Base-by-base conservation (phyloP, 1,139 yeast genomes). In the Hyphopichia buzzinii region DNA sequence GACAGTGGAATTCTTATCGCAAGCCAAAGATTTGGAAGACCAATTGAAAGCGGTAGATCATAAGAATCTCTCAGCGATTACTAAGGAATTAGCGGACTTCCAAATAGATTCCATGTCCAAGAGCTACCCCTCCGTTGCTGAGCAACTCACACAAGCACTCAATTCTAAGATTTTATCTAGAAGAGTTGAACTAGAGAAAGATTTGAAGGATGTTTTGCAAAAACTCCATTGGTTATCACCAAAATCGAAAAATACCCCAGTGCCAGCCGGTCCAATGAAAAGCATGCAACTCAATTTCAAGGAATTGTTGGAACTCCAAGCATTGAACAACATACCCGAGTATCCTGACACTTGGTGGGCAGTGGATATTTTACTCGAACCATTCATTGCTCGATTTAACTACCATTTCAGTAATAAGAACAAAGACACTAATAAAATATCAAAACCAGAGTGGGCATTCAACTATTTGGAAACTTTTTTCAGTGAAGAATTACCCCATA, bases 391-490 rank as follows among this genome's bases (percentile, higher is more conserved):
- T 11, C 73, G 92, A 39, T 86, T 89, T 53, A 69, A 75, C 30
- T 90, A 73, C 59, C 96, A 90, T 58, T 90, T 90, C 57, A 79
- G 78, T 39, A 59, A 72, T 11, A 42, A 62, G 1, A 66, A 69
- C 16, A 68, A 66, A 33, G 82, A 80, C 14, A 84, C 95, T 0
- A 84, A 84, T 48, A 72, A 81, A 39, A 57, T 81, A 26, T 84
- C 85, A 38, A 82, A 81, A 49, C 95, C 95, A 0, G 95, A 87
- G 54, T 82, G 90, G 83, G 78, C 83, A n/a, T 71, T 83, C 41
- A 66, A 65, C 22, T 86, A 75, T 48, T 55, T 78, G 15, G 69
- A 73, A 39, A 70, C 72, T 13, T 75, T 79, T 38, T 47, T 85
- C 15, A 64, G 65, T 12, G 69, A 74, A 33, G 67, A 77, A 46